Conservation (phyloP, 345 rosid species). For the Lepidium didymum region DNA sequence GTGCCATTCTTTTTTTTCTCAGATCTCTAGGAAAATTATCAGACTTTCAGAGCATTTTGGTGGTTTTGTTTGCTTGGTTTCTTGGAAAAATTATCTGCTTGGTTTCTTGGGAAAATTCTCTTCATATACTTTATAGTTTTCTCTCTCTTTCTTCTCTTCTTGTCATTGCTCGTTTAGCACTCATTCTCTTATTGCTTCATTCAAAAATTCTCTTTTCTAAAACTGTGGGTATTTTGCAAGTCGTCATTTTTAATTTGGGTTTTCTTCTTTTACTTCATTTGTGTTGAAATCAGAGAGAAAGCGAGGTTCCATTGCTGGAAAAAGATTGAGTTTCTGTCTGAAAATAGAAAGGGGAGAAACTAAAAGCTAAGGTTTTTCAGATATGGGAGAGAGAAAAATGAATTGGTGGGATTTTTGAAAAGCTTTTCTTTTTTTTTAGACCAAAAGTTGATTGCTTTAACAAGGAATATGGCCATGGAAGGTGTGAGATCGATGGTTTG, state of each 20-base stretch:
- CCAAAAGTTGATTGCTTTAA: slow-evolving; percentile 28
- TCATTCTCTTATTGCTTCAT: slow-evolving; percentile 31
- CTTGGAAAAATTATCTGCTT: slow-evolving; percentile 45
- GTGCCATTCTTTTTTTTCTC: slow-evolving; percentile 33
- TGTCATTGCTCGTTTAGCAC: slow-evolving; percentile 21
- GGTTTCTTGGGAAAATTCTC: slow-evolving; percentile 49
- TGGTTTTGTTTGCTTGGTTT: slow-evolving; percentile 33
- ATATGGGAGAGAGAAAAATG: slow-evolving; percentile 23
- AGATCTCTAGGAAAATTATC: slow-evolving; percentile 84
- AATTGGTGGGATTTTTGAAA: slow-evolving; percentile 31
- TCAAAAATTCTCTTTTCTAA: slow-evolving; percentile 24
- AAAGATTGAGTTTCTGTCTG: slow-evolving; percentile 21
- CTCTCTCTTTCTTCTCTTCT: background rate
- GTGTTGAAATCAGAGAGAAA: background rate
- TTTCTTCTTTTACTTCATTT: background rate
- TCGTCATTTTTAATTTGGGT: slow-evolving; percentile 34
- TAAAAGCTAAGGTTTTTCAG: slow-evolving; percentile 18
- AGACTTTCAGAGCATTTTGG: slow-evolving; percentile 43
- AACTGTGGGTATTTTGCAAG: slow-evolving; percentile 15
- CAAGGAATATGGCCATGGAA: slow-evolving; percentile 34
- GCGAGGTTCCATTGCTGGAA: slow-evolving; percentile 9
- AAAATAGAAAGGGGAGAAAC: slow-evolving; percentile 24
- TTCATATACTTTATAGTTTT: slow-evolving; percentile 8
- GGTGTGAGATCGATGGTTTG: slow-evolving; percentile 35
- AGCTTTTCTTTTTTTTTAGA: background rate